Percentiles rank a stretch among this genome's conserved stretches.
These are phyloP conservation scores for Neopestalotiopsis sp. DNA, from an alignment of 2,329 filamentous ascomycete species.

Conservation along the genomic window DNA sequence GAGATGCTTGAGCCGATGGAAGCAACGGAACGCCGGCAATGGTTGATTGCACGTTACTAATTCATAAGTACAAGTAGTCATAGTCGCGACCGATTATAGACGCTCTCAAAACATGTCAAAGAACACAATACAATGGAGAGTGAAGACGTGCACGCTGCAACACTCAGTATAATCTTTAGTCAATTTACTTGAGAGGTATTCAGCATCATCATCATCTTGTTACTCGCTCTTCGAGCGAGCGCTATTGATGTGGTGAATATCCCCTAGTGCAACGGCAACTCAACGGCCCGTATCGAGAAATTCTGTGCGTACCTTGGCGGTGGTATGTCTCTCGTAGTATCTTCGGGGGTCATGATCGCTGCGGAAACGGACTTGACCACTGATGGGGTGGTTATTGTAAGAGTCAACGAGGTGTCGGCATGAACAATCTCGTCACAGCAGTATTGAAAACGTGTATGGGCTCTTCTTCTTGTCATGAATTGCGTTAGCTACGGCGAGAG, in stretches of 20 bases:
- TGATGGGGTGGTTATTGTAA: neutral
- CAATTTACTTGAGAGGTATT: no score
- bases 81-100: no score
- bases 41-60: constrained; percentile 71
- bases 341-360: neutral
- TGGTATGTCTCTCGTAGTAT: no score
- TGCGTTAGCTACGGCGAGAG: neutral
- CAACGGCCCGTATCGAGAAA: neutral
- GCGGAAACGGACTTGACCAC: neutral
- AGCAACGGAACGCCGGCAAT: constrained; percentile 53
- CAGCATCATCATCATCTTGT: neutral
- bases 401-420: neutral
- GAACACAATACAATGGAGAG: no score
- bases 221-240: neutral
- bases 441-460: neutral
- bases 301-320: neutral
- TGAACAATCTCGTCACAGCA: neutral
- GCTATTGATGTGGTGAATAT: neutral
- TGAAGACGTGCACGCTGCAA: no score
- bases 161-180: no score
- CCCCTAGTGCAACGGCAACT: neutral
- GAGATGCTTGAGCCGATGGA: constrained; percentile 55
- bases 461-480: neutral
- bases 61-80: no score
- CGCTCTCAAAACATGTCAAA: no score